These are phyloP conservation scores for Saccharomycopsis capsularis DNA, from an alignment of 805 yeast species.

Conservation along the genomic window DNA sequence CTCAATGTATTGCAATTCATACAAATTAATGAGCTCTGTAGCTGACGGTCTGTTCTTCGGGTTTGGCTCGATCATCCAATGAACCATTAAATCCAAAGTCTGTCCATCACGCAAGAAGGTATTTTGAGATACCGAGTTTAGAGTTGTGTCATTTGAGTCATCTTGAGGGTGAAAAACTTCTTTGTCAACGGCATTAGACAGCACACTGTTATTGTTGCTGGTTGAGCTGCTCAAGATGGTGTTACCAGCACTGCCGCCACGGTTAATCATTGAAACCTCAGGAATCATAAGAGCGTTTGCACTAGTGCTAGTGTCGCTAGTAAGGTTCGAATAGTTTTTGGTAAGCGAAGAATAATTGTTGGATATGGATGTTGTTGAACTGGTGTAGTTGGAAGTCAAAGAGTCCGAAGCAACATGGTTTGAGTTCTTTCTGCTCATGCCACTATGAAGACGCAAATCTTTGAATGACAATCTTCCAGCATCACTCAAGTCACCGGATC, in stretches of 20 bases:
- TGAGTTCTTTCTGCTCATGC: background rate
- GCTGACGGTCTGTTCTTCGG: constrained; percentile 79
- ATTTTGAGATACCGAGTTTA: background rate
- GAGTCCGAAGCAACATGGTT: background rate
- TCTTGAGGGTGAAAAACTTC: too few relatives aligned
- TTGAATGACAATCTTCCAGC: constrained; percentile 81
- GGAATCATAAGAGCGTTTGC: background rate
- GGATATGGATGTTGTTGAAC: background rate
- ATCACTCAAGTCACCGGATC: constrained; percentile 93
- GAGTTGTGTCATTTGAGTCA: too few relatives aligned
- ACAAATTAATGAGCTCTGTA: constrained; percentile 54
- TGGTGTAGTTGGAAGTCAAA: background rate
- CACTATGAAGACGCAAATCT: constrained; percentile 35
- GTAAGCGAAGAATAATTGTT: background rate
- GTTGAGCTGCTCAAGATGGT: background rate
- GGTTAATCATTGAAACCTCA: background rate
- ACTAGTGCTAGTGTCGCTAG: background rate
- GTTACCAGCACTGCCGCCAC: background rate
- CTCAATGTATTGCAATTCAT: constrained; percentile 75
- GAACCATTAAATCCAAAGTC: constrained; percentile 69
- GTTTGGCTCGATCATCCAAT: constrained; percentile 83
- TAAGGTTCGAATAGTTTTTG: constrained; percentile 1
- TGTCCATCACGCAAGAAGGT: constrained; percentile 44
- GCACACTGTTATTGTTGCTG: background rate
- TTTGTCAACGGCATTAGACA: background rate